These are phyloP conservation scores for Xylaria longipes DNA, from an alignment of 495 filamentous ascomycete genomes.

Conservation along the genomic window DNA sequence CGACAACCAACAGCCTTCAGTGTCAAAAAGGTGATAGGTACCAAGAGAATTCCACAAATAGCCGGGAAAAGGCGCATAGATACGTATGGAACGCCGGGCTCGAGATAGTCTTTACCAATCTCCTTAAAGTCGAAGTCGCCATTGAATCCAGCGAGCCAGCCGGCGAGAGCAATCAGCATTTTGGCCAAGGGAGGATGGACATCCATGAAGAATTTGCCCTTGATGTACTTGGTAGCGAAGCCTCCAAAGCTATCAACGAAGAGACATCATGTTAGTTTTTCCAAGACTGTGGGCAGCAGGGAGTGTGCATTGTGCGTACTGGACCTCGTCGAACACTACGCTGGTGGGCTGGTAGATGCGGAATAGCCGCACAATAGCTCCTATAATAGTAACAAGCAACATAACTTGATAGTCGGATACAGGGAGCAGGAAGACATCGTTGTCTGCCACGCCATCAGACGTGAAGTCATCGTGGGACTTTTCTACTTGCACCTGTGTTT, in stretches of 20 bases:
- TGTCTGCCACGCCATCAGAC: constrained; percentile 70
- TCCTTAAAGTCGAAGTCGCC: constrained; percentile 99
- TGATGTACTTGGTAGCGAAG: constrained; percentile 98
- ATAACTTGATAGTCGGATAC: constrained; percentile 81
- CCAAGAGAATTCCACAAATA: constrained; percentile 81
- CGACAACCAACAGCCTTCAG: constrained; percentile 90
- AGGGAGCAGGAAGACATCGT: constrained; percentile 77
- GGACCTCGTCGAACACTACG: constrained; percentile 98
- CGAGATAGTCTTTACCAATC: constrained; percentile 97
- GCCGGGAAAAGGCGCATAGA: constrained; percentile 96
- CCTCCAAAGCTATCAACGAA: constrained; percentile 79
- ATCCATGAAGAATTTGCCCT: constrained; percentile 98
- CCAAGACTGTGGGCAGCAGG: background rate
- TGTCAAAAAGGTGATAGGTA: constrained; percentile 92
- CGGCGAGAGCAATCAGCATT: constrained; percentile 91
- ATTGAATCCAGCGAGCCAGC: constrained; percentile 94
- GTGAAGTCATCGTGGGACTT: constrained; percentile 62
- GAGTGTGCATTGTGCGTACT: constrained; percentile 66
- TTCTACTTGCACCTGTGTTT: constrained; percentile 32
- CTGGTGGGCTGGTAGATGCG: constrained; percentile 95
- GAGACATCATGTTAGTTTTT: constrained; percentile 32
- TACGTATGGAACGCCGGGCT: constrained; percentile 94
- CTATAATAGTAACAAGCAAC: constrained; percentile 73
- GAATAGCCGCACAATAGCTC: constrained; percentile 84
- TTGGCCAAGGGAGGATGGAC: constrained; percentile 98